Conservation (phyloP, 768 basidiomycete genomes). For the Tricholoma furcatifolium region DNA sequence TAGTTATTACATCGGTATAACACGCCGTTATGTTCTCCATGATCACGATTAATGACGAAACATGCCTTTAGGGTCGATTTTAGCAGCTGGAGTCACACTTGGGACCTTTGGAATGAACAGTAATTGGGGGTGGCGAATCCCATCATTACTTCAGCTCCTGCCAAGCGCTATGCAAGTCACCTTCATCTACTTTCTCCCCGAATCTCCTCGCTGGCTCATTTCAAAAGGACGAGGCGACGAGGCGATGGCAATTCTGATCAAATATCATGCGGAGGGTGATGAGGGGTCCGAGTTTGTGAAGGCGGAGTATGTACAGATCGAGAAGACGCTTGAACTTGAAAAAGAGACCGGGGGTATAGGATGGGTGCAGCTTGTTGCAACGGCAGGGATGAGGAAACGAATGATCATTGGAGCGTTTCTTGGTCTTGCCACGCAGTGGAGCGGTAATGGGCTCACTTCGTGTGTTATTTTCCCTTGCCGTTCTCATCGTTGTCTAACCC, state of each 20-base stretch:
- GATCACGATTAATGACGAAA: not conserved
- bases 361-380: conserved; percentile 44
- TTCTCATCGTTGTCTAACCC: not conserved
- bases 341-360: conserved; percentile 42
- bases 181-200: conserved; percentile 60
- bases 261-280: conserved; percentile 64
- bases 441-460: conserved; percentile 61
- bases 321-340: conserved; percentile 53
- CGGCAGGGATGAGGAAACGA: conserved; percentile 51
- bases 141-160: conserved; percentile 53
- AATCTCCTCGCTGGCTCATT: conserved; percentile 66
- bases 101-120: conserved; percentile 60
- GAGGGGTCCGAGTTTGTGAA: conserved; percentile 50
- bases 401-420: conserved; percentile 47
- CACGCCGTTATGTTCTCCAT: not conserved
- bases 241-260: conserved; percentile 45
- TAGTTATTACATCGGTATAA: conserved; percentile 55
- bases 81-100: conserved; percentile 60
- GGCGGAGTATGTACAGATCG: conserved; percentile 57
- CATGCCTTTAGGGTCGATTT: conserved; percentile 46
- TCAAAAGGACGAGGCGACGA: conserved; percentile 51
- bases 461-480: conserved; percentile 10
- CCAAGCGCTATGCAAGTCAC: conserved; percentile 53
- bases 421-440: conserved; percentile 62
- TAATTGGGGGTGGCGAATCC: conserved; percentile 72